Base-by-base conservation (phyloP, 2,329 filamentous ascomycete species). In the Neofusicoccum cordaticola region DNA sequence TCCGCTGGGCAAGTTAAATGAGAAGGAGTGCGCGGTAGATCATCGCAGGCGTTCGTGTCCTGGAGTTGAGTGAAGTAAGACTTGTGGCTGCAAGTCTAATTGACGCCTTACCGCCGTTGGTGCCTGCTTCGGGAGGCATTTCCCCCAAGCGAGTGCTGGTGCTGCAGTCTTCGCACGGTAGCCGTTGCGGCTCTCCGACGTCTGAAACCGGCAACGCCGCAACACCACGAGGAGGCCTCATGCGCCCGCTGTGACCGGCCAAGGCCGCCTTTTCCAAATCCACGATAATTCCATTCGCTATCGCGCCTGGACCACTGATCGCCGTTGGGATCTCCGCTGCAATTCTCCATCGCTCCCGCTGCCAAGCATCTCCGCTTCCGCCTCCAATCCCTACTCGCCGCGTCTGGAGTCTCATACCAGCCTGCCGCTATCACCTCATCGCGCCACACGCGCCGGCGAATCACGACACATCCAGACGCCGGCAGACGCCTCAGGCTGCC, bases 281-380 rank as follows among this genome's bases (percentile, higher is more conserved):
- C 22, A 17, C 31, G 5, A 22, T 19, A 45, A 19, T 27, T 31
- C 50, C 6, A 27, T 47, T 60, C 41, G n/a, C 56, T 48, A 19
- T 45, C 15, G 37, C 17, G 19, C 13, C 37, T 8, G n/a, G 13
- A 6, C 56, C 3, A 13, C 27, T 8, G 56, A 60, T 60, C 56
- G 11, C 41, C 42, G 56, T 37, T 37, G 15, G 56, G 56, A 47
- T 47, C 41, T 37, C 41, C 42, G 56, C 56, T 60, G 56, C 41
- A 35, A 47, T 47, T 47, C 42, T 60, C 42, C 42, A n/a, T 60
- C 56, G 15, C 42, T 60, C 42, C 56, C 56, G 42, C 56, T 60
- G 56, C 42, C 56, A 60, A 60, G 56, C 42, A 47, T 60, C 56
- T 47, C 56, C 56, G 56, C 56, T 35, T 42, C 52, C 52, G 37